Base-by-base conservation (phyloP, 306 rosid species). In the Gastrolobium villosum region DNA sequence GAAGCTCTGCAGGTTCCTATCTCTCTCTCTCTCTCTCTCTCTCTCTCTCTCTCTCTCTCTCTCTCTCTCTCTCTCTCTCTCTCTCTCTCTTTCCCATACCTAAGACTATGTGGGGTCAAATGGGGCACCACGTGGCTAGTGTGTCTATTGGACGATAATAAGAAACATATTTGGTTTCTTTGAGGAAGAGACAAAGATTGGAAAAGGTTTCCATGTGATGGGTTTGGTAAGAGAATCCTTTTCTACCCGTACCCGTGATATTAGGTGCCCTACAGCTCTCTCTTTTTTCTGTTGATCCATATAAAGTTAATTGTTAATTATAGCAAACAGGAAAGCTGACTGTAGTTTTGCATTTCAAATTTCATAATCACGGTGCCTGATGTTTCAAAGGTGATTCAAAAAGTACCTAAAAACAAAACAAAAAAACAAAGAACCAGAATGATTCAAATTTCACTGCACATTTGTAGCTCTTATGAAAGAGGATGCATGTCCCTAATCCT, bases 131-230 rank as follows among this genome's bases (percentile, higher is more conserved):
- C 64, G 70, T 88, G 93, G 90, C 77, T 40, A 61, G 77, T 55
- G 77, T 55, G 45, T 15, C 31, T 14, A 72, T 67, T 84, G 90
- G 87, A 65, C 59, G 84, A 10, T 72, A 74, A 63, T 76, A 67
- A 76, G 80, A 45, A 71, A 81, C 40, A 77, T 79, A 57, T 90
- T 83, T 54, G 41, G 86, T 84, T 69, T 74, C 86, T 77, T 70
- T 37, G 70, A 74, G 79, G 41, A 79, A 79, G 83, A 76, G 91
- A 84, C 90, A 85, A 75, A 79, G 85, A 84, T 74, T 77, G 81
- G 54, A 54, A 85, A 69, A 80, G 84, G 79, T 62, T 79, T 72
- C 39, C 85, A 77, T 79, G 81, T 68, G 86, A 78, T 84, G 79
- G 78, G 87, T 86, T 87, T 76, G 87, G 85, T 55, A 79, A 76